Base-by-base conservation (phyloP, 768 basidiomycete genomes). In the Trametes punicea region DNA sequence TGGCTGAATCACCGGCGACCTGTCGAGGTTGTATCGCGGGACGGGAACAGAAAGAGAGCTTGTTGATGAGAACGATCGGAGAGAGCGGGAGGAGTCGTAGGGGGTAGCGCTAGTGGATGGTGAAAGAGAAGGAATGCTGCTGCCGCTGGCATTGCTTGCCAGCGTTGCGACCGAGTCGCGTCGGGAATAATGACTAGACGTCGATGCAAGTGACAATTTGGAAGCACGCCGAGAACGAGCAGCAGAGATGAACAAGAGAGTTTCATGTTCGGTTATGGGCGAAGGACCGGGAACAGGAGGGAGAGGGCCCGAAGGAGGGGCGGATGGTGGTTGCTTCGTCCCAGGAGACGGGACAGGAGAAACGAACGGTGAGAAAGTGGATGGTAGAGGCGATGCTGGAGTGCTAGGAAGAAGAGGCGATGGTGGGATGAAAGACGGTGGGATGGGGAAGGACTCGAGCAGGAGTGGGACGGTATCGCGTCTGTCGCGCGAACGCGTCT, bases 261-360 rank as follows among this genome's bases (percentile, higher is more conserved):
- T 78, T 56, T 79, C 82, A 33, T 76, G 68, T 55, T 76, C 73
- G 2, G 82, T 75, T 23, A 83, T 74, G 18, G 81, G 74, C 2
- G 83, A 83, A 0, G 82, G 81, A 2, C 82, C 84, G 0, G 87
- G 87, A 1, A 88, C 62, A 3, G 87, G 84, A 0, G 87, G 87
- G 3, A 88, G 77, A 0, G 87, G 85, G 0, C 73, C 62, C 0
- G 75, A 69, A 0, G 86, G 86, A 0, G 85, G 86, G 0, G 84
- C 85, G 51, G 83, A 81, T 40, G 29, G 26, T 30, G 63, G 36
- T n/a, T 54, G 36, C 1, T 51, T 46, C 10, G 49, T 21, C 51
- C 49, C 36, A 34, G 60, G 61, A 29, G 52, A 46, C 23, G 51
- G 21, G 6, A 63, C 46, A 46, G 53, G 65, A 26, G 64, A 59